Conservation (phyloP, 805 yeast genomes). For the baker's yeast (Saccharomyces cerevisiae) region DNA sequence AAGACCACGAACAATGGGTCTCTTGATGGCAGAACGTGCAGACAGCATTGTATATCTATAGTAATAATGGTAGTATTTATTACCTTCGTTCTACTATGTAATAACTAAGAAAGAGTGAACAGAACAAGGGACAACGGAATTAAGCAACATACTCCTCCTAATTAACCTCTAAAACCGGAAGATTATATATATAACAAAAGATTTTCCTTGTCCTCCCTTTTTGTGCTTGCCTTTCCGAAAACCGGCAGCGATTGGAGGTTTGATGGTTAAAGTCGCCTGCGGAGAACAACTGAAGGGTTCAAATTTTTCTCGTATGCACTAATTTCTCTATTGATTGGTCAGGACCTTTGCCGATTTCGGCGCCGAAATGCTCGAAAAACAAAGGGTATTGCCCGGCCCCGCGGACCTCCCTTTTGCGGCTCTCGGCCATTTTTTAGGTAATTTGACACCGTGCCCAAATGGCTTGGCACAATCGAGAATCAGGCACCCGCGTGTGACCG, state of each 20-base stretch:
- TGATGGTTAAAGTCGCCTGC: not conserved
- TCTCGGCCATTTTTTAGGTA: not conserved
- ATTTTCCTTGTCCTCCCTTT: not conserved
- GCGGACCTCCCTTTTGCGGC: not conserved
- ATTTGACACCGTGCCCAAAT: not conserved
- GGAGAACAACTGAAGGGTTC: not conserved
- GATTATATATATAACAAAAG: not conserved
- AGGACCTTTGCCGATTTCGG: slow-evolving; percentile 1
- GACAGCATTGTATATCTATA: slow-evolving; percentile 22
- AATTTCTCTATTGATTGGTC: not conserved
- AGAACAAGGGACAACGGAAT: not conserved
- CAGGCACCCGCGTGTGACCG: not conserved
- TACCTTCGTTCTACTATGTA: not conserved
- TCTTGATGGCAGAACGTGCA: slow-evolving; percentile 24
- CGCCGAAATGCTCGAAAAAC: not conserved
- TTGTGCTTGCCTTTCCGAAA: not conserved
- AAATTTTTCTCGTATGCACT: not conserved
- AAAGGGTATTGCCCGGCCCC: not conserved
- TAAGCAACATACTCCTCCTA: not conserved
- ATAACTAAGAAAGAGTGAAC: not conserved
- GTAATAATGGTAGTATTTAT: not conserved
- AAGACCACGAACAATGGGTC: slow-evolving; percentile 30
- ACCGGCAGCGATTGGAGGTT: not conserved
- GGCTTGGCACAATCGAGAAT: not conserved
- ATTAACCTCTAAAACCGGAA: not conserved